Percentiles rank a stretch among this genome's conserved stretches.
Evolutionary conservation across 805 yeast genomes (phyloP).

Genomic region (Metschnikowia koreensis): DNA sequence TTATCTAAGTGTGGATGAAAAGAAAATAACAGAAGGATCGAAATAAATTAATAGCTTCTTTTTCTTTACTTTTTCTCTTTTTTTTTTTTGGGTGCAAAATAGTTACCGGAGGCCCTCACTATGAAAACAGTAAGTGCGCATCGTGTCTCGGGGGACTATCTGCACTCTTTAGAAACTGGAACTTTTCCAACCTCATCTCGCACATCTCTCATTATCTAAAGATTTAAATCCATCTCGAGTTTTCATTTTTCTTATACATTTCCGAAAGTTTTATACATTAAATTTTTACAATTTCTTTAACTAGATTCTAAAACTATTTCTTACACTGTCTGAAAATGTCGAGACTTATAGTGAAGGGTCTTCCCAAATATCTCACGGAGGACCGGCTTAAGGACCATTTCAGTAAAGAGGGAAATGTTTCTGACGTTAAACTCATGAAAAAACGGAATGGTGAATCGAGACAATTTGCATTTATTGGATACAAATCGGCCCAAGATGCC

Average conservation of each 20-base stretch:
- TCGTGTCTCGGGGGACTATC: background rate
- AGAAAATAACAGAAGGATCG: no score
- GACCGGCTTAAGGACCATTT: slow-evolving; percentile 70
- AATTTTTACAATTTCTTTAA: background rate
- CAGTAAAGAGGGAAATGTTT: slow-evolving; percentile 57
- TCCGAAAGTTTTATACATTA: background rate
- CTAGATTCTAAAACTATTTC: background rate
- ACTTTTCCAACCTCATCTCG: slow-evolving; percentile 12
- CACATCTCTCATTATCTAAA: background rate
- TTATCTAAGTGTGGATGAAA: background rate
- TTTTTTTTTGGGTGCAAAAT: slow-evolving; percentile 5
- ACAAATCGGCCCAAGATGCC: slow-evolving; percentile 71
- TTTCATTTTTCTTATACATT: background rate
- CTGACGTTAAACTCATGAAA: slow-evolving; percentile 85
- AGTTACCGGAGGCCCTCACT: no score
- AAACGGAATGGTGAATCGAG: slow-evolving; percentile 84
- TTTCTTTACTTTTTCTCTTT: no score
- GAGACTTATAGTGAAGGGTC: slow-evolving; percentile 86
- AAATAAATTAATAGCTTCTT: no score
- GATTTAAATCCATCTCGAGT: background rate
- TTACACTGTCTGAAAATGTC: slow-evolving; percentile 48
- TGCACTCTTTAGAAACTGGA: background rate
- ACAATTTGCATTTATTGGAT: slow-evolving; percentile 92
- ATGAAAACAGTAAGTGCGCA: no score
- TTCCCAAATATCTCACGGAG: slow-evolving; percentile 77